phyloP scores from a whole-genome alignment of 306 rosid genomes.

The Crotalaria pallida region DNA sequence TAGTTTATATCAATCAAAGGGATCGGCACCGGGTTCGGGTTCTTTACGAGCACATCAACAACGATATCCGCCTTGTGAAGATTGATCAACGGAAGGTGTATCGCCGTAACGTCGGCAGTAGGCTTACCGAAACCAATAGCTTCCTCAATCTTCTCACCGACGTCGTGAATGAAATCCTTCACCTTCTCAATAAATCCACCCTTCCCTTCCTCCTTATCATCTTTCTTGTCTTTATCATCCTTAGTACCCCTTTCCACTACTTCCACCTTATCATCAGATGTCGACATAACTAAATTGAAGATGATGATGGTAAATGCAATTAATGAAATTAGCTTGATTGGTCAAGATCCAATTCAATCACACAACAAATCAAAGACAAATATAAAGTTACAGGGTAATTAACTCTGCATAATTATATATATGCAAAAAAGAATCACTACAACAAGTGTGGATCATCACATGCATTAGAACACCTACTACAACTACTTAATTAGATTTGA shows the following conservation, averaged over 20 bases:
- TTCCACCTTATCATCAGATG: constrained; percentile 58
- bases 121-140: constrained; percentile 92
- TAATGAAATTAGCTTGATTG: too few relatives aligned
- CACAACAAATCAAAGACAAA: constrained; percentile 19
- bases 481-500: neutral
- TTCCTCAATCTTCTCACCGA: constrained; percentile 91
- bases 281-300: constrained; percentile 45
- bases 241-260: constrained; percentile 49
- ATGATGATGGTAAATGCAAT: neutral
- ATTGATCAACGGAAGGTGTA: constrained; percentile 63
- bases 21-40: constrained; percentile 90
- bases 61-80: constrained; percentile 72
- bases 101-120: constrained; percentile 63
- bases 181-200: constrained; percentile 84
- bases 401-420: neutral
- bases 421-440: neutral
- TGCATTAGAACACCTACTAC: neutral
- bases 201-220: constrained; percentile 44
- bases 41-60: constrained; percentile 81
- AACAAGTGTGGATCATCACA: constrained; percentile 20
- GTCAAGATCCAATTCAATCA: constrained; percentile 16
- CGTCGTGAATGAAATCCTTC: constrained; percentile 88
- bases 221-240: constrained; percentile 45
- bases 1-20: constrained; percentile 81
- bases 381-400: neutral